Percentiles rank a stretch among this genome's conserved stretches.
Conservation (phyloP, 176 grass and related monocot species). For the Rhynchospora breviuscula region DNA sequence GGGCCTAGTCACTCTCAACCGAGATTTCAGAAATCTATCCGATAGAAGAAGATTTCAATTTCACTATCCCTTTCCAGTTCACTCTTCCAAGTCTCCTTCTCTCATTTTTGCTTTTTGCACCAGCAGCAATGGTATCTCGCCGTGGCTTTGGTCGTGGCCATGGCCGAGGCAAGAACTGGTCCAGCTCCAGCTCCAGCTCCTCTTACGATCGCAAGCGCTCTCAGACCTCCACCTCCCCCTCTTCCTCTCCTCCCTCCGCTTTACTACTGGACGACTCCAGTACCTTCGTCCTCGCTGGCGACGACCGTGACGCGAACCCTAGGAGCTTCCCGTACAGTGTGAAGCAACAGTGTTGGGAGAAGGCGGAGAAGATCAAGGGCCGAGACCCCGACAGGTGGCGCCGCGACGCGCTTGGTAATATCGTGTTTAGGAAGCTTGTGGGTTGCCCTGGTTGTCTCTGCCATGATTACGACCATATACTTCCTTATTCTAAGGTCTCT, state of each 20-base stretch:
- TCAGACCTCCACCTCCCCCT: slow-evolving; percentile 19
- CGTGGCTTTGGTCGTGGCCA: background rate
- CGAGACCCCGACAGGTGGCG: slow-evolving; percentile 86
- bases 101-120: background rate
- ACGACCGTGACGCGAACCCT: slow-evolving; percentile 33
- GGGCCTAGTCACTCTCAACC: too few relatives aligned
- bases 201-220: slow-evolving; percentile 21
- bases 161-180: background rate
- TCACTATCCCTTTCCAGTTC: background rate
- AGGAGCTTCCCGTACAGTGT: slow-evolving; percentile 74
- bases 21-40: background rate
- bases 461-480: slow-evolving; percentile 95
- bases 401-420: slow-evolving; percentile 87
- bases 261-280: slow-evolving; percentile 36
- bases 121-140: background rate
- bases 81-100: background rate
- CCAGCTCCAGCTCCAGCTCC: background rate
- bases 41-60: background rate
- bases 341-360: slow-evolving; percentile 98
- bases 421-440: slow-evolving; percentile 91
- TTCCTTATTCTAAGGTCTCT: slow-evolving; percentile 84
- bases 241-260: slow-evolving; percentile 27
- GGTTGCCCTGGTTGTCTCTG: slow-evolving; percentile 92
- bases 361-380: slow-evolving; percentile 68
- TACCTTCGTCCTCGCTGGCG: slow-evolving; percentile 31